Evolutionary conservation across 2,329 filamentous ascomycete species (phyloP).

Genomic region (Talaromyces sp.): DNA sequence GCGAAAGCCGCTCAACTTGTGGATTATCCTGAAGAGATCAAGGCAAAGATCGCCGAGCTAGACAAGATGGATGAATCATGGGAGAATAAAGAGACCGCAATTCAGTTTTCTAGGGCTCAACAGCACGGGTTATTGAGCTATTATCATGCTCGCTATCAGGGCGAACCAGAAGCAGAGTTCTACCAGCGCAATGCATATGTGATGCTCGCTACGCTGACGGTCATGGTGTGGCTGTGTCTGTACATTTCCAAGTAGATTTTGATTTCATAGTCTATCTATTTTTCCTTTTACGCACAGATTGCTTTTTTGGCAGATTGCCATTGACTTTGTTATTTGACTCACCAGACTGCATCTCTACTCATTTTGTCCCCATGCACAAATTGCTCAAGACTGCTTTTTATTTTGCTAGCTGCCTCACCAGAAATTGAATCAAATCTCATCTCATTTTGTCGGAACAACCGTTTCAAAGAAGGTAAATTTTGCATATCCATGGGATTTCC

Average conservation of each 20-base stretch:
- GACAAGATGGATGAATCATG: not conserved
- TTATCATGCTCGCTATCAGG: not conserved
- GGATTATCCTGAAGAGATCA: not conserved
- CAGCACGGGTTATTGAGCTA: not conserved
- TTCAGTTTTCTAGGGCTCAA: not conserved
- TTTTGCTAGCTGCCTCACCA: not conserved
- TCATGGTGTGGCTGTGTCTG: not conserved
- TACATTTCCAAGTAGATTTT: too few relatives aligned
- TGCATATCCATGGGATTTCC: not conserved
- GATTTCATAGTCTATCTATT: too few relatives aligned
- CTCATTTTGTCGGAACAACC: not conserved
- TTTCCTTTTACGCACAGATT: too few relatives aligned
- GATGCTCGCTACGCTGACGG: not conserved
- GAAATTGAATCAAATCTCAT: not conserved
- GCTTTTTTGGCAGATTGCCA: too few relatives aligned
- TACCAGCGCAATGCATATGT: not conserved
- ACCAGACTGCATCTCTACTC: too few relatives aligned
- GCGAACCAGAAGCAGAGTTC: too few relatives aligned
- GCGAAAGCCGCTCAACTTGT: not conserved
- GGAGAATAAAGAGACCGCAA: not conserved
- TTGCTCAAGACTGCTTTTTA: too few relatives aligned
- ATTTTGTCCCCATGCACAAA: too few relatives aligned
- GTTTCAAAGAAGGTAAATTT: not conserved
- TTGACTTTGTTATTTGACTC: too few relatives aligned
- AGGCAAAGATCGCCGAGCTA: not conserved